Conservation (phyloP, 495 filamentous ascomycete genomes). For the Tuber microsphaerosporum region DNA sequence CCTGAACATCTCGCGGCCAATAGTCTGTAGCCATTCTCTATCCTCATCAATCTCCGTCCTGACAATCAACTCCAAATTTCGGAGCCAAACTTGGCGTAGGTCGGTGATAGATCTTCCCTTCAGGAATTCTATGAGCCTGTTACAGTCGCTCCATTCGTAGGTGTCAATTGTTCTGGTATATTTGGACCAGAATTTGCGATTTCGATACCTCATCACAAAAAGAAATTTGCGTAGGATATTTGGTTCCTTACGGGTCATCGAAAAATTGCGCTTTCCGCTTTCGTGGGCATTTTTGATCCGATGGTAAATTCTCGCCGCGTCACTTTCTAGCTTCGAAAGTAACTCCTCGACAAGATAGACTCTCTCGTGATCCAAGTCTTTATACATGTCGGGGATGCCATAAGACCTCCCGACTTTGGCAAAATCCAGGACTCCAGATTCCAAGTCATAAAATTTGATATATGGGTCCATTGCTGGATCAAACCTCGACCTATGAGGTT, state of each 20-base stretch:
- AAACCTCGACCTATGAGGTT: background rate
- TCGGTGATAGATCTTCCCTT: slow-evolving; percentile 43
- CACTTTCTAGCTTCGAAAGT: slow-evolving; percentile 7
- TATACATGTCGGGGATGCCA: slow-evolving; percentile 42
- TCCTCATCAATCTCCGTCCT: slow-evolving; percentile 46
- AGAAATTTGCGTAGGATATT: slow-evolving; percentile 50
- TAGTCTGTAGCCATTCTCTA: slow-evolving; percentile 40
- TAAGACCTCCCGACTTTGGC: too few species aligned
- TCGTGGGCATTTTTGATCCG: slow-evolving; percentile 33
- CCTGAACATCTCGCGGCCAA: slow-evolving; percentile 44
- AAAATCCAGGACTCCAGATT: too few species aligned
- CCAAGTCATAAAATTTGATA: too few species aligned
- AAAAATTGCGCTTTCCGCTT: slow-evolving; percentile 28
- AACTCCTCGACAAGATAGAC: slow-evolving; percentile 39
- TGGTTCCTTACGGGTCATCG: slow-evolving; percentile 44
- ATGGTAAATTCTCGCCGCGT: slow-evolving; percentile 25
- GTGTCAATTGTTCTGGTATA: slow-evolving; percentile 41
- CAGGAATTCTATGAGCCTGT: slow-evolving; percentile 46
- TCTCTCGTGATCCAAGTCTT: slow-evolving; percentile 29
- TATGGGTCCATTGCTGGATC: background rate
- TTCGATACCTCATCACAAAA: slow-evolving; percentile 52
- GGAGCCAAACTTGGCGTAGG: slow-evolving; percentile 52
- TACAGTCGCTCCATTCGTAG: slow-evolving; percentile 45
- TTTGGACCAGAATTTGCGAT: slow-evolving; percentile 42
- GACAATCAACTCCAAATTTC: slow-evolving; percentile 48